Percentiles rank a stretch among this genome's conserved stretches.
Evolutionary conservation across 768 basidiomycete species (phyloP).

Genomic region (Stropharia rugosoannulata): DNA sequence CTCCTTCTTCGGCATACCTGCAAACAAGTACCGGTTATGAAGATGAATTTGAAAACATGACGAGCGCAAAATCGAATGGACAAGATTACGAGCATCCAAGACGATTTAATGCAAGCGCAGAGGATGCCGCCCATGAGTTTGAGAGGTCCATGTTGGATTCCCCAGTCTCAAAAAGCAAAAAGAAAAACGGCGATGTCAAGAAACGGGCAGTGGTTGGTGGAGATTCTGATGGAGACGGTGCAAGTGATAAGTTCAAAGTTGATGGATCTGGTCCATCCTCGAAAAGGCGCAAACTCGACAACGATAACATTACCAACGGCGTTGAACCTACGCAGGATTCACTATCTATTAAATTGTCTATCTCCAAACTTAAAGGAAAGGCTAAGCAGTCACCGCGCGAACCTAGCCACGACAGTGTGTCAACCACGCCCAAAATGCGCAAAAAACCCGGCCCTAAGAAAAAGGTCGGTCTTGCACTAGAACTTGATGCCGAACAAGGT

Average conservation of each 20-base stretch:
- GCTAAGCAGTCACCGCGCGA: constrained; percentile 50
- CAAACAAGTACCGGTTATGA: constrained; percentile 20
- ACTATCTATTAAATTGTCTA: constrained; percentile 35
- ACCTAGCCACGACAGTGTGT: constrained; percentile 56
- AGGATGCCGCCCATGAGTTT: constrained; percentile 57
- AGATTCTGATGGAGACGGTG: constrained; percentile 61
- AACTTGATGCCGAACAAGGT: constrained; percentile 48
- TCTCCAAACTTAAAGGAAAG: constrained; percentile 54
- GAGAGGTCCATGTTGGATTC: constrained; percentile 52
- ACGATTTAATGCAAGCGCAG: constrained; percentile 36
- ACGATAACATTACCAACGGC: constrained; percentile 42
- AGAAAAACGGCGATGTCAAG: constrained; percentile 43
- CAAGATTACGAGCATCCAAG: constrained; percentile 28
- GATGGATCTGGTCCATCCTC: constrained; percentile 42
- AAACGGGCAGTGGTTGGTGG: constrained; percentile 50
- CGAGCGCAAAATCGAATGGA: constrained; percentile 25
- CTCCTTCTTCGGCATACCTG: constrained; percentile 28
- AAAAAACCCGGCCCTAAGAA: constrained; percentile 59
- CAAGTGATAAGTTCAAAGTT: constrained; percentile 45
- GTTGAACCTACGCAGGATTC: constrained; percentile 42
- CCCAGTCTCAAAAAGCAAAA: constrained; percentile 30
- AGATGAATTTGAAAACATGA: constrained; percentile 28
- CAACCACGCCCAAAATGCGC: constrained; percentile 51
- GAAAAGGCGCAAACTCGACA: constrained; percentile 67
- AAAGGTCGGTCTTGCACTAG: constrained; percentile 52